A percentile compares a stretch with the other conserved stretches of the same genome.
phyloP scores from a whole-genome alignment of 176 grass and related monocot species.

The Chloris gayana region DNA sequence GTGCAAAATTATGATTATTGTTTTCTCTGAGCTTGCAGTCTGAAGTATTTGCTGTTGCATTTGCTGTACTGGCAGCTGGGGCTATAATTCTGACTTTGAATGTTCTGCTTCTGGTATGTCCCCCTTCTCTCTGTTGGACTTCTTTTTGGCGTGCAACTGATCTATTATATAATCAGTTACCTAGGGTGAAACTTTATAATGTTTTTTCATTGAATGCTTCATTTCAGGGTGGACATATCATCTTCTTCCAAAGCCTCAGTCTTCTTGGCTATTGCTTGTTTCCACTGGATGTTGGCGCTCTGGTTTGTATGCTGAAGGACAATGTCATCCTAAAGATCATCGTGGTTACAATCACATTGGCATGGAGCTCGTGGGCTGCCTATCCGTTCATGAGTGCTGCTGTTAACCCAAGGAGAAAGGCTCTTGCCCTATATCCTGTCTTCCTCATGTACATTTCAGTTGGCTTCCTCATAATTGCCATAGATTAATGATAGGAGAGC shows the following conservation, averaged over 20 bases:
- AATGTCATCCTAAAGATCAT: conserved; percentile 88
- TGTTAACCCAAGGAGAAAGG: conserved; percentile 94
- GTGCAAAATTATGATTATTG: conserved; percentile 19
- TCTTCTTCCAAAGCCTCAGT: conserved; percentile 98
- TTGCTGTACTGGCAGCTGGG: conserved; percentile 96
- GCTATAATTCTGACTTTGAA: conserved; percentile 95
- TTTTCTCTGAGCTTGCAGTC: conserved; percentile 65
- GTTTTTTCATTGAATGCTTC: conserved; percentile 17
- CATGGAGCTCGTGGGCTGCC: conserved; percentile 98
- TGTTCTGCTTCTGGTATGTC: conserved; percentile 92
- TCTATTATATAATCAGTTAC: neutral
- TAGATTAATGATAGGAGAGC: conserved; percentile 55
- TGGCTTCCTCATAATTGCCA: conserved; percentile 93
- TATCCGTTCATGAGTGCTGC: conserved; percentile 99
- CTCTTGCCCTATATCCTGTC: conserved; percentile 86
- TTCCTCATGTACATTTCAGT: conserved; percentile 99
- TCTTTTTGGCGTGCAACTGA: neutral
- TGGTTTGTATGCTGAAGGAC: conserved; percentile 89
- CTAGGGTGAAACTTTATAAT: neutral
- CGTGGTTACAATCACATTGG: conserved; percentile 74
- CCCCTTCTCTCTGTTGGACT: neutral
- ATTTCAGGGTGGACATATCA: conserved; percentile 92
- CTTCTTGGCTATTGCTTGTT: conserved; percentile 98
- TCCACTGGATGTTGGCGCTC: conserved; percentile 83
- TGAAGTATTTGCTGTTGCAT: conserved; percentile 99